Evolutionary conservation across 2,329 filamentous ascomycete species (phyloP).

Genomic region (Fusarium sp.): DNA sequence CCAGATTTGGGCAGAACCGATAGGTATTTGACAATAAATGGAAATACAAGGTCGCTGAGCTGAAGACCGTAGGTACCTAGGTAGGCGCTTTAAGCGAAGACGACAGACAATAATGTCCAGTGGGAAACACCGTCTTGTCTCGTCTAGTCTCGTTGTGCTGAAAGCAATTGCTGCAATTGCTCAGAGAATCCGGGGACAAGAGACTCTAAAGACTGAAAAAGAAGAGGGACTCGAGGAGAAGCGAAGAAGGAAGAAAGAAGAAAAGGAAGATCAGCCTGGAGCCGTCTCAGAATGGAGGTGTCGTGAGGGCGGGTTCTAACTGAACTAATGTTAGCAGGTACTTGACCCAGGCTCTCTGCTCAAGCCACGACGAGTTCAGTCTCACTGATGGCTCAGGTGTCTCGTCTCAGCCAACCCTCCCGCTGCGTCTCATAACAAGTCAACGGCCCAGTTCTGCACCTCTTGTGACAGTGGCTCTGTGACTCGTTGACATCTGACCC

Average conservation of each 20-base stretch:
- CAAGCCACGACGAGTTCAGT: not conserved
- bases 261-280: conserved; percentile 22
- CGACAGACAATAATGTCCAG: not conserved
- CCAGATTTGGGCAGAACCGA: not conserved
- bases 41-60: conserved; percentile 7
- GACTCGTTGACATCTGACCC: conserved; percentile 42
- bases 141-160: conserved; percentile 2
- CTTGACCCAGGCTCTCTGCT: not conserved
- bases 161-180: conserved; percentile 37
- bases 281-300: conserved; percentile 26
- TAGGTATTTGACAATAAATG: conserved; percentile 2
- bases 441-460: conserved; percentile 20
- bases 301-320: conserved; percentile 25
- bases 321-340: not conserved
- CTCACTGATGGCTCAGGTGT: conserved; percentile 19
- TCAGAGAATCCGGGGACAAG: conserved; percentile 10
- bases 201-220: conserved; percentile 31
- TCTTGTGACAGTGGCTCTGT: conserved; percentile 43
- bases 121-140: not conserved
- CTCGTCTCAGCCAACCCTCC: conserved; percentile 33
- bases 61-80: not conserved
- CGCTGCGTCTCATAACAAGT: conserved; percentile 31
- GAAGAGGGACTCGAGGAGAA: conserved; percentile 14
- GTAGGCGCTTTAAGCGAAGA: not conserved
- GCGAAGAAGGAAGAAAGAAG: conserved; percentile 23